Evolutionary conservation across 345 rosid genomes (phyloP), one percentile per base, ranked within the genome.

Genomic region (Noccaea bulbosa): DNA sequence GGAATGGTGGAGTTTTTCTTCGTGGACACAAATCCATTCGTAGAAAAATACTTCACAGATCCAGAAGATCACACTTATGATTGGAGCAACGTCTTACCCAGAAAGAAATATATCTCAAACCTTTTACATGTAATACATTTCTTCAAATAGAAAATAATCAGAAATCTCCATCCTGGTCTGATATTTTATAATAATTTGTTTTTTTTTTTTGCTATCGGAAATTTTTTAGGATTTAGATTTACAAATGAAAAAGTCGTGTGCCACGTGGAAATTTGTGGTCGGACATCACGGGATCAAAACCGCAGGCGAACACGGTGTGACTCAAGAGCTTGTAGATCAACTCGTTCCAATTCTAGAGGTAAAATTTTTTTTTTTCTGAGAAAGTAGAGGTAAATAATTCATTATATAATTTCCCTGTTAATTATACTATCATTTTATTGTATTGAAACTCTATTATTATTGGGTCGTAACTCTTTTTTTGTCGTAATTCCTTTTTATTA

Each of bases 251-350:
- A 69, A 70, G 47, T 84, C 93, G 0, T 62, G 14, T 8, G 90
- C 93, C 1, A 78, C 72, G 33, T 88, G 87, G 93, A 85, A 84
- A 73, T 77, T 88, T 37, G 90, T 85, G 7, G 80, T 85, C 24
- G 90, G 93, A 16, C 90, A 88, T 62, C 90, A 87, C 22, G 79
- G 79, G 16, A 85, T 85, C 32, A 75, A 84, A 80, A 82, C 88
- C n/a, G 61, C 85, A 27, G 90, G 87, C 11, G 33, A 79, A 16
- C 88, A 85, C 51, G 87, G 93, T n/a, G 79, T 80, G 41, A 84
- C 90, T 0, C 41, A 72, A 27, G 90, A 85, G 58, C 90, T 85
- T n/a, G 71, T 64, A 0, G 63, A 41, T 35, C 80, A 72, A 52
- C 78, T 88, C 77, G 81, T 85, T 55, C 90, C 88, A 17, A 67